phyloP scores from a whole-genome alignment of 202 grass and related monocot genomes.

The Panicum virgatum region DNA sequence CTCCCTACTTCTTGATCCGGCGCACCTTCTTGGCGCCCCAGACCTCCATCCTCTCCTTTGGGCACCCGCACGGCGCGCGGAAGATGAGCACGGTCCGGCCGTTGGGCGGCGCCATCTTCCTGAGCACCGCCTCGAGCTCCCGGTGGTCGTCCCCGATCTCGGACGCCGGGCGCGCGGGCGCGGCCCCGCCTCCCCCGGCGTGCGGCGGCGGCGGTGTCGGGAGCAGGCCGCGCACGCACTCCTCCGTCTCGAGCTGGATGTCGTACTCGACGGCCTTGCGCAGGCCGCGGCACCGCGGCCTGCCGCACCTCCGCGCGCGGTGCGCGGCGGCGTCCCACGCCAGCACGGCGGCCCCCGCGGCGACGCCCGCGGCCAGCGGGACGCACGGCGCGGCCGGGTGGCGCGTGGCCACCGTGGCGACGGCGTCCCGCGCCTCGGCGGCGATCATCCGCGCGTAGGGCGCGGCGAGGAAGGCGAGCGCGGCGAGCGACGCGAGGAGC shows the following conservation, averaged over 20 bases:
- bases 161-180: conserved; percentile 27
- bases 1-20: conserved; percentile 79
- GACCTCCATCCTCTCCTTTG: conserved; percentile 77
- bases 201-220: neutral
- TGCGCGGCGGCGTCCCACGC: conserved; percentile 67
- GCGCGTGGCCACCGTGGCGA: too few species aligned
- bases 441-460: too few species aligned
- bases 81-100: conserved; percentile 83
- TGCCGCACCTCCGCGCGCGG: conserved; percentile 70
- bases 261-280: conserved; percentile 81
- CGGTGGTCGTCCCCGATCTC: conserved; percentile 66
- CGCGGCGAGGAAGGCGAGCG: too few species aligned
- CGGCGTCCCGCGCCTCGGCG: too few species aligned
- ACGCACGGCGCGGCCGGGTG: too few species aligned
- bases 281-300: conserved; percentile 67
- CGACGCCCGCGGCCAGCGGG: conserved; percentile 44
- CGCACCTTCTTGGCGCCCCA: conserved; percentile 82
- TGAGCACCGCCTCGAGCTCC: conserved; percentile 81
- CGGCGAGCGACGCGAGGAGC: too few species aligned
- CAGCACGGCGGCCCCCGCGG: conserved; percentile 43
- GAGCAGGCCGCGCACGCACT: conserved; percentile 62
- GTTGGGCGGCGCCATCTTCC: conserved; percentile 85
- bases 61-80: conserved; percentile 67
- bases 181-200: neutral
- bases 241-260: conserved; percentile 83